phyloP scores from a whole-genome alignment of 2,329 filamentous ascomycete genomes.

The Clonostachys byssicola region DNA sequence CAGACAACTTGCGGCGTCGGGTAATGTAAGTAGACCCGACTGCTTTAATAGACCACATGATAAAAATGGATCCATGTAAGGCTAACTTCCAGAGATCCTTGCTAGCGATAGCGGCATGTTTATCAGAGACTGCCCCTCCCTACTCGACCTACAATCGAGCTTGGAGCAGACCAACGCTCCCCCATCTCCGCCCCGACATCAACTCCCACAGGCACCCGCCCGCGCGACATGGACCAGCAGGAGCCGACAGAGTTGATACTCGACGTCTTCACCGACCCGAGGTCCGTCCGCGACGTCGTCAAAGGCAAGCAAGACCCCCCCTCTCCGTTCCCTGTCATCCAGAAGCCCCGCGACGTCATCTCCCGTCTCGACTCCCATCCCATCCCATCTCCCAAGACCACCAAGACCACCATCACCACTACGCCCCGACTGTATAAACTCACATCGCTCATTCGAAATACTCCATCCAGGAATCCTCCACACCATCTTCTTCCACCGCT shows the following conservation, averaged over 20 bases:
- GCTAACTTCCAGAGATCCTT: too few relatives aligned
- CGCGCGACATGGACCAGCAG: slow-evolving; percentile 39
- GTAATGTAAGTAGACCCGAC: too few relatives aligned
- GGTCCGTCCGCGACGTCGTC: slow-evolving; percentile 85
- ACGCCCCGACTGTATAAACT: background rate
- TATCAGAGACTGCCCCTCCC: too few relatives aligned
- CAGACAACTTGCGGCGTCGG: too few relatives aligned
- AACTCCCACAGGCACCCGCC: background rate
- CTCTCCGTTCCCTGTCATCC: background rate
- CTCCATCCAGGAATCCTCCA: slow-evolving; percentile 67
- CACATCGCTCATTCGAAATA: background rate
- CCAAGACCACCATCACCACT: background rate
- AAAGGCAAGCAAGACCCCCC: slow-evolving; percentile 61
- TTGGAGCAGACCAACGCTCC: too few relatives aligned
- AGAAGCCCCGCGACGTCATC: slow-evolving; percentile 1
- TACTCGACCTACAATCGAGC: too few relatives aligned
- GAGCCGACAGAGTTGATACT: slow-evolving; percentile 83
- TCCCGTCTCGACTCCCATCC: slow-evolving; percentile 5
- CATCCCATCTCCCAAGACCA: background rate
- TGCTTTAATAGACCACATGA: too few relatives aligned
- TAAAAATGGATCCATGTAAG: too few relatives aligned
- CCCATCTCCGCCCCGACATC: background rate
- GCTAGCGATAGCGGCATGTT: too few relatives aligned
- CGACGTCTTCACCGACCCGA: slow-evolving; percentile 88
- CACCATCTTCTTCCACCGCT: slow-evolving; percentile 98